Conservation (phyloP, 1,284 basidiomycete genomes). For the Psilocybe mexicana region DNA sequence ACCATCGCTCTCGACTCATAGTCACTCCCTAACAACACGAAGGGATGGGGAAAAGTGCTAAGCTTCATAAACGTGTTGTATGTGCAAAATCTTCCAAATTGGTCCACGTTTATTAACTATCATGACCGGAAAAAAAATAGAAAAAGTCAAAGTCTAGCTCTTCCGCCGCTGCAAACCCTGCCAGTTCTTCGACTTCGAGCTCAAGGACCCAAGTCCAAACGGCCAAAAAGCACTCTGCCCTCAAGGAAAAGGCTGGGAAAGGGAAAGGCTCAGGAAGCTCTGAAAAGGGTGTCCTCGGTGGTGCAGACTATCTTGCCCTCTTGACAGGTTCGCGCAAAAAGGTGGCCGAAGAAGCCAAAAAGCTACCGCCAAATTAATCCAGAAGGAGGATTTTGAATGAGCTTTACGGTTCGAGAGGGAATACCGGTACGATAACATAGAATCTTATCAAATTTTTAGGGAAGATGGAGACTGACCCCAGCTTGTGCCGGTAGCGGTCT, state of each 20-base stretch:
- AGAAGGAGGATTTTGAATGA: background rate
- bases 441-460: no score
- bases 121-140: background rate
- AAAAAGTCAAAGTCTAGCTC: conserved; percentile 36
- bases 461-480: no score
- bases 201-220: conserved; percentile 32
- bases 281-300: conserved; percentile 57
- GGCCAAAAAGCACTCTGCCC: conserved; percentile 47
- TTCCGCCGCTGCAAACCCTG: conserved; percentile 19
- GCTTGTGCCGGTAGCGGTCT: no score
- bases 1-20: no score
- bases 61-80: conserved; percentile 49
- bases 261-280: conserved; percentile 32
- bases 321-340: conserved; percentile 69
- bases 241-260: conserved; percentile 45
- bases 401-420: no score
- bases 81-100: conserved; percentile 7
- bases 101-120: background rate
- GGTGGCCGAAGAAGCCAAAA: conserved; percentile 62
- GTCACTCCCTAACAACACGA: background rate
- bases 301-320: conserved; percentile 72
- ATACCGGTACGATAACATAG: no score
- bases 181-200: conserved; percentile 14
- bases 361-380: conserved; percentile 39
- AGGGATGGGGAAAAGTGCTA: conserved; percentile 51